Percentiles rank a stretch among this genome's conserved stretches.
phyloP scores from a whole-genome alignment of 208 protist species.

The Trypanosoma vivax region DNA sequence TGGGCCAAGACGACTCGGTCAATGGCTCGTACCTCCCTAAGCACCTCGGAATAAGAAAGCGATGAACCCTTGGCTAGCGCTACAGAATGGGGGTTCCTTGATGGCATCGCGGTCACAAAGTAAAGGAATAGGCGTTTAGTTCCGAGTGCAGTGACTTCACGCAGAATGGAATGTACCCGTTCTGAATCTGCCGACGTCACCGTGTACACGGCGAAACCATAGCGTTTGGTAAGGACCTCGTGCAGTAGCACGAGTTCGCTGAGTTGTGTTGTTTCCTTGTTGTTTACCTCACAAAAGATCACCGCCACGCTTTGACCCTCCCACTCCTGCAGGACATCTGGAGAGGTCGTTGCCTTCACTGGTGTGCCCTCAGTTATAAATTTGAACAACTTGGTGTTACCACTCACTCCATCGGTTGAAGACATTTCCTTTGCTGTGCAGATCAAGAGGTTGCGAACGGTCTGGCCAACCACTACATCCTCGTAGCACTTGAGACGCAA shows the following conservation, averaged over 20 bases:
- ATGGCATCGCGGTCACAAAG: slow-evolving; percentile 9
- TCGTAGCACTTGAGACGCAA: slow-evolving; percentile 16
- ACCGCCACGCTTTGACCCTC: slow-evolving; percentile 21
- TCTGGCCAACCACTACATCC: background rate
- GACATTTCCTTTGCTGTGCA: slow-evolving; percentile 13
- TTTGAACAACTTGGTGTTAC: slow-evolving; percentile 11
- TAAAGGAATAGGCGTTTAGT: slow-evolving; percentile 29
- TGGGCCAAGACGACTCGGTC: slow-evolving; percentile 33
- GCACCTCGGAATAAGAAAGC: slow-evolving; percentile 12
- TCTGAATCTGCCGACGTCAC: slow-evolving; percentile 2
- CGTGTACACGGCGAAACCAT: slow-evolving; percentile 29
- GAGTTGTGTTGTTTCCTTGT: slow-evolving; percentile 14
- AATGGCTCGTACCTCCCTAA: slow-evolving; percentile 8
- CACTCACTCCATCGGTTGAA: background rate
- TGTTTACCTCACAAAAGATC: slow-evolving; percentile 10
- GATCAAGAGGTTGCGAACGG: slow-evolving; percentile 15
- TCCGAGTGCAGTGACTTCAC: background rate
- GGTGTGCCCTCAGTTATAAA: slow-evolving; percentile 12
- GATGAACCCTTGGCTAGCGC: slow-evolving; percentile 24
- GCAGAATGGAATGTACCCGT: slow-evolving; percentile 1
- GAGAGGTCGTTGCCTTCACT: background rate
- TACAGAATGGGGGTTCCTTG: slow-evolving; percentile 10
- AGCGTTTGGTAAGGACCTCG: slow-evolving; percentile 29
- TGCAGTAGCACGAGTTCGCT: slow-evolving; percentile 29
- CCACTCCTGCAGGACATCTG: slow-evolving; percentile 19